Evolutionary conservation across 2,329 filamentous ascomycete genomes (phyloP), one percentile per base, ranked within the genome.

Genomic region (Coleophoma eucalyptorum): DNA sequence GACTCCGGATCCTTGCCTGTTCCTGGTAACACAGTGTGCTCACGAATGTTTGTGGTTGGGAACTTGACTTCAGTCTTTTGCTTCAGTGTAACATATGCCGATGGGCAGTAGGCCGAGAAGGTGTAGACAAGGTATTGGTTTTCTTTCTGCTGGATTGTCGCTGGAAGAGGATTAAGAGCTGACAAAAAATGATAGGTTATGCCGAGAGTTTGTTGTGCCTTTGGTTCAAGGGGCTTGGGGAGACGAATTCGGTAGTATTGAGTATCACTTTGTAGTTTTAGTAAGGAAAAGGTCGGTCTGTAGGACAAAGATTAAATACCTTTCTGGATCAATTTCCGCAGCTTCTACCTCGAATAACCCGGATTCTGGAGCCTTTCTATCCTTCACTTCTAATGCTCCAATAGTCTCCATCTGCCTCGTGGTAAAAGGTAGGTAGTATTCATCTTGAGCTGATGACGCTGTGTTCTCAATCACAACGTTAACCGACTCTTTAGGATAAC

Each of bases 51-150:
- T 56, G 80, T 74, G 49, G 83, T 87, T 44, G 89, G 81, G 61
- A 96, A 85, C 76, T 97, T 97, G 72, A 99, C 72, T 72, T 97
- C 96, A 37, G 94, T 97, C 82, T 97, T 97, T 70, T 99, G 94
- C 75, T 96, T 96, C 63, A 81, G 69, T 13, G 91, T 97, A 16
- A 79, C 73, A 74, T 99, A 99, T 54, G 87, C 86, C 10, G 90
- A 95, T 15, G 86, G 86, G 43, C 79, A 81, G 71, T 96, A 96
- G 58, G 89, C 88, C 54, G 89, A 93, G 75, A 96, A 95, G 50
- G 83, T 78, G 75, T 95, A 91, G 50, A 82, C 78, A 48, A 99
- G 84, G 72, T 86, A 97, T 72, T 99, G 94, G 68, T 86, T 83
- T 47, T 91, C 90, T 43, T 84, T 79, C 69, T 99, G 94, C n/a